These are phyloP conservation scores for Phlebopus sp. DNA, from an alignment of 1,284 basidiomycete genomes.

Conservation along the genomic window DNA sequence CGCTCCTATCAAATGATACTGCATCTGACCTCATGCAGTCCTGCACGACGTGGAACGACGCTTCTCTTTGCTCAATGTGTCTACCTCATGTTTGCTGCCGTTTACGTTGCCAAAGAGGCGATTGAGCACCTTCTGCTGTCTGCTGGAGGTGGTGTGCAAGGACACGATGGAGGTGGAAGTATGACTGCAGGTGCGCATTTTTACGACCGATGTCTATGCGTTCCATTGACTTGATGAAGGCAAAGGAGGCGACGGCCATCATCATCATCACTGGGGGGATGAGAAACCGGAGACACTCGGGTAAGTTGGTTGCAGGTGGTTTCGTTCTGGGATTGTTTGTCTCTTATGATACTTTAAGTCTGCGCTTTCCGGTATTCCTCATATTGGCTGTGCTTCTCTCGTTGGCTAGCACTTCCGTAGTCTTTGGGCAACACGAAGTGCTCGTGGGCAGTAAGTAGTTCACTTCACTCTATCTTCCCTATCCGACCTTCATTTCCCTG, in stretches of 20 bases:
- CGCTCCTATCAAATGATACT: not conserved
- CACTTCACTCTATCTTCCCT: not conserved
- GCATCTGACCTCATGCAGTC: conserved; percentile 41
- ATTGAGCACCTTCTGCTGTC: conserved; percentile 78
- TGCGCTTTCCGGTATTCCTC: conserved; percentile 67
- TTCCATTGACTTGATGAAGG: not conserved
- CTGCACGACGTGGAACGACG: conserved; percentile 72
- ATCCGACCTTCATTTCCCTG: conserved; percentile 3
- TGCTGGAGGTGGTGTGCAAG: conserved; percentile 37
- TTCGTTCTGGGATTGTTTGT: not conserved
- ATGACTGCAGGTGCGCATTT: not conserved
- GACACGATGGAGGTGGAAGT: conserved; percentile 15
- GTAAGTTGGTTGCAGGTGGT: conserved; percentile 28
- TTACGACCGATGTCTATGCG: not conserved
- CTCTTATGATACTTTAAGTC: conserved; percentile 38
- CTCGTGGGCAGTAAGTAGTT: conserved; percentile 27
- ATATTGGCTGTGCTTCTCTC: conserved; percentile 57
- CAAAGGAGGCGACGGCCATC: conserved; percentile 49
- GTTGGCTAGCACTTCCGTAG: conserved; percentile 36
- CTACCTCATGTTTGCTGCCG: conserved; percentile 86
- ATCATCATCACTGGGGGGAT: conserved; percentile 59
- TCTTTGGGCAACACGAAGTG: conserved; percentile 33
- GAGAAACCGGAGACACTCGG: conserved; percentile 41
- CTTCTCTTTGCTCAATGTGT: conserved; percentile 85
- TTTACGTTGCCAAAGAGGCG: conserved; percentile 93